Conservation (phyloP, 345 rosid genomes). For the Brassica juncea region DNA sequence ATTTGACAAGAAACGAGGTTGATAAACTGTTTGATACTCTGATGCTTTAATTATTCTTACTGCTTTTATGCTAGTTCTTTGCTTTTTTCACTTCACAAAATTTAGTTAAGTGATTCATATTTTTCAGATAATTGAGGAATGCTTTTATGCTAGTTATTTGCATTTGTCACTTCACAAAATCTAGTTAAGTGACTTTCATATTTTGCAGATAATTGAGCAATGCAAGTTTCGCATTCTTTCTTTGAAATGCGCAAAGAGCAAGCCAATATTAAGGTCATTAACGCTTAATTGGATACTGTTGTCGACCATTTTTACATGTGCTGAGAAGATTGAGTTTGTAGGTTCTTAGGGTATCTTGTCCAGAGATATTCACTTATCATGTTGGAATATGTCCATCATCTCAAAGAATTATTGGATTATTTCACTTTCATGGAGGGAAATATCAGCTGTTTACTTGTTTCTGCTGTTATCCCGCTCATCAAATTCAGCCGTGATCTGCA, state of each 20-base stretch:
- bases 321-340: constrained; percentile 41
- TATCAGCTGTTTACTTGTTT: constrained; percentile 60
- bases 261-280: constrained; percentile 59
- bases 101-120: constrained; percentile 19
- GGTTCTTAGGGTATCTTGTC: constrained; percentile 64
- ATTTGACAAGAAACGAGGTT: constrained; percentile 89
- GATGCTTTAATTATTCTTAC: constrained; percentile 5
- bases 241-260: constrained; percentile 64
- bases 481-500: constrained; percentile 65
- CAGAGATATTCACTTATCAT: constrained; percentile 58
- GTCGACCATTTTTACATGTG: constrained; percentile 11
- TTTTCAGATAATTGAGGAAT: constrained; percentile 78
- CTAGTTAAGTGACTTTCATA: constrained; percentile 16
- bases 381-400: constrained; percentile 65
- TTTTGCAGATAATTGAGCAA: constrained; percentile 77
- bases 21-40: constrained; percentile 1
- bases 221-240: constrained; percentile 78
- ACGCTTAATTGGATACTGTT: not conserved
- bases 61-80: constrained; percentile 7
- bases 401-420: constrained; percentile 86
- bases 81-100: constrained; percentile 9
- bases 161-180: constrained; percentile 6
- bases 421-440: constrained; percentile 65
- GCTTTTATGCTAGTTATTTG: constrained; percentile 22
- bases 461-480: constrained; percentile 69